Conservation (phyloP, 129 eudicot genomes). For the Saussurea involucrata region DNA sequence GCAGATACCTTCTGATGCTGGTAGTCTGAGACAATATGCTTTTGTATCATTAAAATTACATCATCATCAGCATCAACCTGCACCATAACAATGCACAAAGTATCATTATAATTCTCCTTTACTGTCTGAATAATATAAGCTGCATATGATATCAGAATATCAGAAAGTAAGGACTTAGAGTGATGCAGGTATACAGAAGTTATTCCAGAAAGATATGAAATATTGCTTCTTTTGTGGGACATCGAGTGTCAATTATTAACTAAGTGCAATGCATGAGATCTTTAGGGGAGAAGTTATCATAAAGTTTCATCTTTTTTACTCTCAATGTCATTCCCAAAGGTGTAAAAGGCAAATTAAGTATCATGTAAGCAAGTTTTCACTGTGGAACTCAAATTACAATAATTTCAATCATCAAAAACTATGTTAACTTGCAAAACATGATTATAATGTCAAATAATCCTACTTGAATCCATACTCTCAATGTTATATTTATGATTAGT, state of each 20-base stretch:
- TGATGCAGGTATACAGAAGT: not conserved
- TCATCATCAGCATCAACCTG: conserved; percentile 71
- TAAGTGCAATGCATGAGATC: not conserved
- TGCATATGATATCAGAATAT: not conserved
- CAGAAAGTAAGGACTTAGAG: not conserved
- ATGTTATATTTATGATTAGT: not conserved
- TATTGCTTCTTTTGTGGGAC: not conserved
- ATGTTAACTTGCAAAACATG: not conserved
- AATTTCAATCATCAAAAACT: not conserved
- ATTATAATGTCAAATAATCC: conserved; percentile 1
- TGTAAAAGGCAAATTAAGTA: not conserved
- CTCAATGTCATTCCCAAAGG: not conserved
- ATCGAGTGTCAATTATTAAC: not conserved
- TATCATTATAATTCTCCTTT: not conserved
- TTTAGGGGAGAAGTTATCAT: not conserved
- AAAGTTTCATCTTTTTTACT: not conserved
- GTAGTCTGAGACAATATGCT: conserved; percentile 65
- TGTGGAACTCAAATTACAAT: not conserved
- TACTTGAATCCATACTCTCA: not conserved
- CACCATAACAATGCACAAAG: conserved; percentile 16
- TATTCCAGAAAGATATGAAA: not conserved
- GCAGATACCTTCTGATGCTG: conserved; percentile 71
- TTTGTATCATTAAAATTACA: conserved; percentile 53
- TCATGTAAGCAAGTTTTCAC: not conserved
- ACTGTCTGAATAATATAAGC: not conserved